Base-by-base conservation (phyloP, 1,139 yeast species). In the Geotrichum aggregatum region DNA sequence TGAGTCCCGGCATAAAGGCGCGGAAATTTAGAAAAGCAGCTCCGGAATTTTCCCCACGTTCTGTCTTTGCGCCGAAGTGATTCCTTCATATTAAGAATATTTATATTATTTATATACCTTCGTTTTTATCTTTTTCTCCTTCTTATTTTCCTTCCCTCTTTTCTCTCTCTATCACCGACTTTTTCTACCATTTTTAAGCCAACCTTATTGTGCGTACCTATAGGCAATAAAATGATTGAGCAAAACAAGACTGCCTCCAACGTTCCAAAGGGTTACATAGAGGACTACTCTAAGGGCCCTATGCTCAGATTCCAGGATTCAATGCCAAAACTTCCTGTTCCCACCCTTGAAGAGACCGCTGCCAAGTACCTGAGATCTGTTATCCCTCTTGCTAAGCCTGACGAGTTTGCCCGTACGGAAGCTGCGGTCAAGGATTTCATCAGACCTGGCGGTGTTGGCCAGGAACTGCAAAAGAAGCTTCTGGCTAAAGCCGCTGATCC, bases 321-420 rank as follows among this genome's bases (percentile, higher is more conserved):
- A 41, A 77, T 92, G 55, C 97, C 98, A 11, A 76, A 80, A 54
- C 77, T 92, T 59, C 98, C 98, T 1, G 95, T 92, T 10, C 98
- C 98, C 1, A 71, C 83, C 2, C 76, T 92, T 55, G 77, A 80
- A 54, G 82, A 83, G 55, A 87, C 97, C 13, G 79, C 87, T 35
- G 69, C 75, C 21, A 79, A 80, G 59, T 92, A 88, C 68, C 75
- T 91, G 63, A 75, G 78, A 59, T 77, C 92, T 1, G 80, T 92
- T 52, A 79, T 79, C 63, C 96, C 98, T 0, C 80, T 76, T 66
- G 76, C 78, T 33, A 63, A 78, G 50, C 77, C 79, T 26, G 72
- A 73, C 46, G 87, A 86, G 64, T 79, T 78, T 55, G 71, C 71
- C 18, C 73, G 72, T 50, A 83, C 91, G 42, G 79, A 78, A 54